Conservation (phyloP, 1,284 basidiomycete genomes). For the Sporisorium graminicola region DNA sequence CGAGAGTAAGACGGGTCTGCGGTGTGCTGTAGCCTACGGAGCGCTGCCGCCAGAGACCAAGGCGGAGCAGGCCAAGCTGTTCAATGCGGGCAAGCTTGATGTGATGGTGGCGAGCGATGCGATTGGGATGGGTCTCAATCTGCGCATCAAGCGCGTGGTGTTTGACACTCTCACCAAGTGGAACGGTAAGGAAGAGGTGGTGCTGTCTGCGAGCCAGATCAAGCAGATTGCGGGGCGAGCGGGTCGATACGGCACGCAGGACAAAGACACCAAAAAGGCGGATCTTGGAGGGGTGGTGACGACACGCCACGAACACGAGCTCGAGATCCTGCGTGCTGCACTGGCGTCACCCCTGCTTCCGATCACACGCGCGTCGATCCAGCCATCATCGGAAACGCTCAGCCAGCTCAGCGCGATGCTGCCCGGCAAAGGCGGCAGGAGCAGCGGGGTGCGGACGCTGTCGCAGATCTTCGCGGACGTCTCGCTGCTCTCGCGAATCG, state of each 20-base stretch:
- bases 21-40: slow-evolving; percentile 90
- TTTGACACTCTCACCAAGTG: slow-evolving; percentile 84
- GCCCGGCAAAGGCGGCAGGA: slow-evolving; percentile 49
- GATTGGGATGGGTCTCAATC: slow-evolving; percentile 94
- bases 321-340: slow-evolving; percentile 75
- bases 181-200: slow-evolving; percentile 75
- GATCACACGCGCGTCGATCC: slow-evolving; percentile 72
- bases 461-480: slow-evolving; percentile 73
- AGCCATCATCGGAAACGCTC: slow-evolving; percentile 68
- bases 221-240: slow-evolving; percentile 98
- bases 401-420: slow-evolving; percentile 70
- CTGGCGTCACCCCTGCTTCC: slow-evolving; percentile 72
- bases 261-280: slow-evolving; percentile 17
- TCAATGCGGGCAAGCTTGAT: slow-evolving; percentile 87
- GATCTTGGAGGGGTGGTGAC: slow-evolving; percentile 72
- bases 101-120: slow-evolving; percentile 92
- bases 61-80: slow-evolving; percentile 87
- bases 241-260: slow-evolving; percentile 86
- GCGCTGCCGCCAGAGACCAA: slow-evolving; percentile 88
- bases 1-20: slow-evolving; percentile 78
- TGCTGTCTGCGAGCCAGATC: slow-evolving; percentile 82
- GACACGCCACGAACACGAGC: slow-evolving; percentile 78
- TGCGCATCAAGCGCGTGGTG: slow-evolving; percentile 91
- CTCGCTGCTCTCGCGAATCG: slow-evolving; percentile 73
- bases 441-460: slow-evolving; percentile 60